Evolutionary conservation across 306 rosid genomes (phyloP).

Genomic region (Astragalus glycyphyllos): DNA sequence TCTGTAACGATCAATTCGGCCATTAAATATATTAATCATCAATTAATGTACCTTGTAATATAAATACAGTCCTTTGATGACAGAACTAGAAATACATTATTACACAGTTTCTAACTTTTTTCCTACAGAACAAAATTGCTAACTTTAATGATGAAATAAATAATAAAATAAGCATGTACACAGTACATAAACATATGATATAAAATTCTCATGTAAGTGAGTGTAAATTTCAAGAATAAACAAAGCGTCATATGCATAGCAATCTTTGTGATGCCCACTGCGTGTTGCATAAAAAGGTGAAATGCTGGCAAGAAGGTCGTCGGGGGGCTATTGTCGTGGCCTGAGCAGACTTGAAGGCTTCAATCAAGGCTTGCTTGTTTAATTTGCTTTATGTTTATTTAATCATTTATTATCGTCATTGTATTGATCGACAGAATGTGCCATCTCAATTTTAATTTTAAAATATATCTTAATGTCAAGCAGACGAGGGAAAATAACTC

Average conservation of each 20-base stretch:
- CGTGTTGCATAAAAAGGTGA: constrained; percentile 42
- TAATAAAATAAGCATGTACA: constrained; percentile 44
- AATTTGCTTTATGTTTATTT: constrained; percentile 23
- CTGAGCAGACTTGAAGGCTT: constrained; percentile 60
- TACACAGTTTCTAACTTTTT: background rate
- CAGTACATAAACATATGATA: no score
- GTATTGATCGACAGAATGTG: constrained; percentile 47
- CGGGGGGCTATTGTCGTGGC: constrained; percentile 47
- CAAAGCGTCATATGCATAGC: constrained; percentile 33
- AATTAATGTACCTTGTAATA: no score
- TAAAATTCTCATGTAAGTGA: constrained; percentile 51
- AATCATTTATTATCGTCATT: constrained; percentile 37
- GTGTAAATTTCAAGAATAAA: constrained; percentile 62
- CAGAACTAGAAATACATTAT: no score
- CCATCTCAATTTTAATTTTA: background rate
- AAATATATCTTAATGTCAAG: constrained; percentile 31
- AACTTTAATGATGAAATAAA: constrained; percentile 46
- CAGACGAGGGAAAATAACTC: constrained; percentile 6
- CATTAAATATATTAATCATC: no score
- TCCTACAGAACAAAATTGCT: constrained; percentile 8
- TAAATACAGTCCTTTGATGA: no score
- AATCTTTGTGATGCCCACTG: constrained; percentile 4
- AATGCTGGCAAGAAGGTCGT: constrained; percentile 55
- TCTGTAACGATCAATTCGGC: no score
- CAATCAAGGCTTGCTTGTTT: constrained; percentile 63